A percentile compares a stretch with the other conserved stretches of the same genome.
Conservation (phyloP, 1,284 basidiomycete genomes). For the Heliocybe sulcata region DNA sequence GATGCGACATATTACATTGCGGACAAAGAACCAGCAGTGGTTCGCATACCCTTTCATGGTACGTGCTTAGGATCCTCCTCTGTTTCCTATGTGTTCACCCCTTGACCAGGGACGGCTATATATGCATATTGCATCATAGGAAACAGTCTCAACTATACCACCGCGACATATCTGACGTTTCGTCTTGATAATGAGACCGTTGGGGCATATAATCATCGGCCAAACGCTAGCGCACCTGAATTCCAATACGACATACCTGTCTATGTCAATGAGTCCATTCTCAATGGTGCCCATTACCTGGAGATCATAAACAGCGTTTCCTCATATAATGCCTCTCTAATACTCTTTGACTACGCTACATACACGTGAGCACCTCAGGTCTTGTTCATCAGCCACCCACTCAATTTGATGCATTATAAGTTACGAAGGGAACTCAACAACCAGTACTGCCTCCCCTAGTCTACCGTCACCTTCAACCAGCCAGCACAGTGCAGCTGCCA, state of each 20-base stretch:
- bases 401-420: no score
- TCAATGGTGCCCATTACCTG: slow-evolving; percentile 19
- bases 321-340: neutral
- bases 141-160: slow-evolving; percentile 8
- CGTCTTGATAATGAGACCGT: slow-evolving; percentile 15
- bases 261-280: slow-evolving; percentile 14
- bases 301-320: slow-evolving; percentile 9
- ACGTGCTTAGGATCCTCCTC: no score
- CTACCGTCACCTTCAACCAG: no score
- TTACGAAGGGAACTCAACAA: no score
- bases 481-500: no score
- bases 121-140: slow-evolving; percentile 23
- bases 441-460: no score
- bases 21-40: neutral
- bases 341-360: slow-evolving; percentile 1
- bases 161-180: slow-evolving; percentile 18
- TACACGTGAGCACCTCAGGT: slow-evolving; percentile 6
- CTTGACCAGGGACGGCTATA: slow-evolving; percentile 23
- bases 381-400: no score
- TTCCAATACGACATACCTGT: slow-evolving; percentile 18
- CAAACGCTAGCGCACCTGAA: slow-evolving; percentile 6
- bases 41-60: neutral
- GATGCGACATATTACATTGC: slow-evolving; percentile 3
- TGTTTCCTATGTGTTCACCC: no score
- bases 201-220: slow-evolving; percentile 13